Base-by-base conservation (phyloP, 2,329 filamentous ascomycete species). In the Fusarium zealandicum region DNA sequence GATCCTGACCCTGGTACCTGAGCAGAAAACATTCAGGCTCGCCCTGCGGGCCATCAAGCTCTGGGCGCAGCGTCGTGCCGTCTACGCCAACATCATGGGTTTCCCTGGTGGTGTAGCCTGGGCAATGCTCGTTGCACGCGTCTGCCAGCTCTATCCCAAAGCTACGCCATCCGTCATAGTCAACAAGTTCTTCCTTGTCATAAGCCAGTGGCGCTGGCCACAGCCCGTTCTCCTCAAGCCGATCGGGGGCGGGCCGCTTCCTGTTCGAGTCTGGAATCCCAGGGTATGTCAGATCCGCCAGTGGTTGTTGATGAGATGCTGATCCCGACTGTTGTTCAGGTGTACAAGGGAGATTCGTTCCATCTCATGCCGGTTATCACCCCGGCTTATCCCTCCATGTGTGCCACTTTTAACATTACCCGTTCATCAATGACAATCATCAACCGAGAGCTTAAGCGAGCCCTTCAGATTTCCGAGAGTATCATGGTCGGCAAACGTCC, bases 321-420 rank as follows among this genome's bases (percentile, higher is more conserved):
- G 25, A 54, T 36, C 14, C 20, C 57, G 22, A 13, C 20, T 16
- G 12, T 25, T 16, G 48, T 44, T 50, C 66, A 90, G 82, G 79
- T 92, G 25, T 96, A 96, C 72, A 86, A 86, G 56, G 84, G 85
- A 48, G 95, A 98, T 73, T 84, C 85, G 36, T 90, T 86, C 63
- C 93, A 98, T 73, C 79, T 97, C 45, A 99, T 99, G 95, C 95
- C 95, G 22, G 91, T 99, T 73, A 98, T 99, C 69, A 99, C 95
- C 2, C 95, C 95, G 1, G 93, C 95, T 1, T 98, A 97, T 72
- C 95, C 95, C 3, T 96, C 92, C 42, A 98, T 97, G 93, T 98
- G 95, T 73, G 89, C 95, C 2, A 98, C 95, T 0, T 95, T 96
- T 78, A 98, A 96, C 69, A 88, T 99, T 56, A 93, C 90, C 3